A percentile compares a stretch with the other conserved stretches of the same genome.
Conservation (phyloP, 176 grass and related monocot species). For the Oryza rufipogon region DNA sequence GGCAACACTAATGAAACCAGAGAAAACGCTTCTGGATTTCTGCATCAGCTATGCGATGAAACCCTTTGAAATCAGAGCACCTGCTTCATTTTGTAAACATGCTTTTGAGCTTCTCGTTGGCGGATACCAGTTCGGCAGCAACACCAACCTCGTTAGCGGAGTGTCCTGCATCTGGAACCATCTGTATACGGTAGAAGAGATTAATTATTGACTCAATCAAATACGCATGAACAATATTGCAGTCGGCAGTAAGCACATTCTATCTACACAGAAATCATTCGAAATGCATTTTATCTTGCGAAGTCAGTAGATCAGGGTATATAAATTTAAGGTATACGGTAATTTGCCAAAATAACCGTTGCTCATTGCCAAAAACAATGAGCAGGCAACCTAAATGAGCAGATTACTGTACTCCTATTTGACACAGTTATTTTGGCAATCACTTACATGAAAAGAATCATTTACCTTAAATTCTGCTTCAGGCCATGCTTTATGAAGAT, state of each 20-base stretch:
- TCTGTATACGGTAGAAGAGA: conserved; percentile 44
- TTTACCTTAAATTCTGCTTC: conserved; percentile 91
- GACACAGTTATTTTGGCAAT: not conserved
- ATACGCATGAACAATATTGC: not conserved
- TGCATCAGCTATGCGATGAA: not conserved
- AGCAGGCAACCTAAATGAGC: not conserved
- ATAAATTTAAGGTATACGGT: too few species aligned
- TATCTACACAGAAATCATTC: not conserved
- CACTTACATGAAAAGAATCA: not conserved
- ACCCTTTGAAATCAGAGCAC: not conserved
- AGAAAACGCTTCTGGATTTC: not conserved
- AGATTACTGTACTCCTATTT: not conserved
- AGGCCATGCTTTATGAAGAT: conserved; percentile 98
- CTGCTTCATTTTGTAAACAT: conserved; percentile 53
- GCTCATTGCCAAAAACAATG: too few species aligned
- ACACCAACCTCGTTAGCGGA: conserved; percentile 83
- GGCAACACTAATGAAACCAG: not conserved
- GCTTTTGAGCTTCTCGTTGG: conserved; percentile 76
- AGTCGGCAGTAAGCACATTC: not conserved
- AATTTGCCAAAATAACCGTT: too few species aligned
- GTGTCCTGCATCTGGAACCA: conserved; percentile 87
- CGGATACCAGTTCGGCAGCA: conserved; percentile 67
- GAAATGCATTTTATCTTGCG: not conserved
- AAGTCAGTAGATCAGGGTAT: too few species aligned
- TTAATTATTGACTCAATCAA: not conserved